Evolutionary conservation across 768 basidiomycete species (phyloP).

Genomic region (Trametes punicea): DNA sequence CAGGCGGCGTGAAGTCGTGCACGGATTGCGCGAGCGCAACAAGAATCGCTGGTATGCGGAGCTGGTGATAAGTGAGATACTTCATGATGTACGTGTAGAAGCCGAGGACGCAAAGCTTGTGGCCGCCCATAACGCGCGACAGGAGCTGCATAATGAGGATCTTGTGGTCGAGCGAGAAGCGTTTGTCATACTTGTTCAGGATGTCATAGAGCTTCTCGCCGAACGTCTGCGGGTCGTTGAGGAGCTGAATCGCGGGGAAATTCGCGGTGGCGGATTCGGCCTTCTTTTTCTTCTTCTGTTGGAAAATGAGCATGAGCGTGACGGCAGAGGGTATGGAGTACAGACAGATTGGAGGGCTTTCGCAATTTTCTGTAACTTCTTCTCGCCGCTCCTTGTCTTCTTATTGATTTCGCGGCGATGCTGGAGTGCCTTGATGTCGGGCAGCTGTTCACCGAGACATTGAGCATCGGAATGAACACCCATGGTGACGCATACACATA

Average conservation of each 20-base stretch:
- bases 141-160: constrained; percentile 96
- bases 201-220: constrained; percentile 89
- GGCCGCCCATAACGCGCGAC: constrained; percentile 87
- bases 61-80: constrained; percentile 89
- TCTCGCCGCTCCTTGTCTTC: constrained; percentile 81
- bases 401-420: constrained; percentile 93
- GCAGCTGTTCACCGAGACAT: constrained; percentile 37
- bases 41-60: constrained; percentile 89
- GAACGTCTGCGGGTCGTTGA: constrained; percentile 95
- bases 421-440: constrained; percentile 70
- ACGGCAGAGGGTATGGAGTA: neutral
- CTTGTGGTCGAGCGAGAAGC: constrained; percentile 96
- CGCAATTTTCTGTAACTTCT: constrained; percentile 70
- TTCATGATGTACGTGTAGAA: constrained; percentile 97
- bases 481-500: neutral
- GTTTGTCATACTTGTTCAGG: constrained; percentile 83
- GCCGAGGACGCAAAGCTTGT: constrained; percentile 88
- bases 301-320: neutral
- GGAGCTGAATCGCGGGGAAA: constrained; percentile 88
- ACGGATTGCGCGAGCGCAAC: constrained; percentile 92
- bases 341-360: constrained; percentile 73
- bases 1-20: constrained; percentile 93
- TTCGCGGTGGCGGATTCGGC: constrained; percentile 46
- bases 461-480: neutral
- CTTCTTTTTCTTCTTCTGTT: constrained; percentile 35